phyloP scores from a whole-genome alignment of 2,329 filamentous ascomycete genomes.

The Fusarium sp. region DNA sequence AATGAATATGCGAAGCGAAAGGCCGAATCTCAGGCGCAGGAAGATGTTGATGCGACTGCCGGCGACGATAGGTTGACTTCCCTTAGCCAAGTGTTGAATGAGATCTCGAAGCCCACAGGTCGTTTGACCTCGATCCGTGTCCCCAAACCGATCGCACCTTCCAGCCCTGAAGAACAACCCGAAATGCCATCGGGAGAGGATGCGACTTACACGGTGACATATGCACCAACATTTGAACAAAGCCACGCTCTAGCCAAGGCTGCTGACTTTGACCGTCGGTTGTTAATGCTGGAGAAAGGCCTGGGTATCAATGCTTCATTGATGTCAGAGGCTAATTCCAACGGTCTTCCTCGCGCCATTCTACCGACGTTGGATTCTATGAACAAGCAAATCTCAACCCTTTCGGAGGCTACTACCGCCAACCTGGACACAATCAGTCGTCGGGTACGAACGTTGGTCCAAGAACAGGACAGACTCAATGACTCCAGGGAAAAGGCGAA shows the following conservation, averaged over 20 bases:
- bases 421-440: slow-evolving; percentile 78
- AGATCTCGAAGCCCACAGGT: slow-evolving; percentile 59
- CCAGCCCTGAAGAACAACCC: slow-evolving; percentile 30
- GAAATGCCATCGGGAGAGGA: slow-evolving; percentile 42
- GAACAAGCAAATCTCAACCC: slow-evolving; percentile 80
- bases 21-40: slow-evolving; percentile 58
- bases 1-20: slow-evolving; percentile 68
- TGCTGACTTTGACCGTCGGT: slow-evolving; percentile 86
- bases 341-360: slow-evolving; percentile 73
- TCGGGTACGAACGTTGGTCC: slow-evolving; percentile 74
- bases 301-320: slow-evolving; percentile 81
- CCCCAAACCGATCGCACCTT: slow-evolving; percentile 14
- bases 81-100: slow-evolving; percentile 77
- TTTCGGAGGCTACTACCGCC: slow-evolving; percentile 77
- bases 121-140: slow-evolving; percentile 20
- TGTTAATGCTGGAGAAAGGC: slow-evolving; percentile 81
- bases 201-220: slow-evolving; percentile 72
- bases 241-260: slow-evolving; percentile 80
- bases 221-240: slow-evolving; percentile 72
- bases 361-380: slow-evolving; percentile 84
- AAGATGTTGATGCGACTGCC: slow-evolving; percentile 59
- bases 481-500: slow-evolving; percentile 73
- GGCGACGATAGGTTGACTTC: slow-evolving; percentile 62
- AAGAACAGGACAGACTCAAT: slow-evolving; percentile 78
- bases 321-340: slow-evolving; percentile 69